A percentile compares a stretch with the other conserved stretches of the same genome.
These are phyloP conservation scores for Musa schizocarpa DNA, from an alignment of 176 grass and related monocot genomes.

Conservation along the genomic window DNA sequence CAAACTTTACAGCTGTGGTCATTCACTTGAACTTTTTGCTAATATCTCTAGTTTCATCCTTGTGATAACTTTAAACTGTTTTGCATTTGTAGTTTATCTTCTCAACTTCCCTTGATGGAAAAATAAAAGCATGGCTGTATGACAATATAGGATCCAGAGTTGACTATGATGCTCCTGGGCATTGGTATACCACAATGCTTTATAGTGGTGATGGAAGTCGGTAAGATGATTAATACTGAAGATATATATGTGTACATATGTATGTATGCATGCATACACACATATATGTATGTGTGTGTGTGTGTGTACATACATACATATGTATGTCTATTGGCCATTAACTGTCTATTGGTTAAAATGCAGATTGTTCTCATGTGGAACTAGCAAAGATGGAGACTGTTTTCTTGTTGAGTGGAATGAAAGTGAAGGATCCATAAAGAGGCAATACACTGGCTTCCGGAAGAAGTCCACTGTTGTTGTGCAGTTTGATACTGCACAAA, in stretches of 20 bases:
- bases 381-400: conserved; percentile 88
- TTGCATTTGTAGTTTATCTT: conserved; percentile 71
- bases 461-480: conserved; percentile 65
- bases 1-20: too few species aligned
- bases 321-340: too few species aligned
- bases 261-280: too few species aligned
- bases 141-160: conserved; percentile 87
- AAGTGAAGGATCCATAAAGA: conserved; percentile 98
- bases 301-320: too few species aligned
- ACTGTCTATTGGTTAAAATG: background rate
- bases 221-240: conserved; percentile 25
- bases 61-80: conserved; percentile 17
- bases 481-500: conserved; percentile 94
- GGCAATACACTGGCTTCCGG: conserved; percentile 69
- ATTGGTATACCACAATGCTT: conserved; percentile 91
- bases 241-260: too few species aligned
- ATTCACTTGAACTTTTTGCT: too few species aligned
- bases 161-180: conserved; percentile 91
- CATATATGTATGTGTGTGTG: too few species aligned
- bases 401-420: conserved; percentile 97
- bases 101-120: conserved; percentile 88
- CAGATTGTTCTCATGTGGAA: conserved; percentile 97
- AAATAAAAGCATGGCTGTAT: conserved; percentile 99
- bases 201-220: conserved; percentile 92
- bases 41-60: background rate